phyloP scores from a whole-genome alignment of 2,329 filamentous ascomycete species.

The Clarireedia homoeocarpa region DNA sequence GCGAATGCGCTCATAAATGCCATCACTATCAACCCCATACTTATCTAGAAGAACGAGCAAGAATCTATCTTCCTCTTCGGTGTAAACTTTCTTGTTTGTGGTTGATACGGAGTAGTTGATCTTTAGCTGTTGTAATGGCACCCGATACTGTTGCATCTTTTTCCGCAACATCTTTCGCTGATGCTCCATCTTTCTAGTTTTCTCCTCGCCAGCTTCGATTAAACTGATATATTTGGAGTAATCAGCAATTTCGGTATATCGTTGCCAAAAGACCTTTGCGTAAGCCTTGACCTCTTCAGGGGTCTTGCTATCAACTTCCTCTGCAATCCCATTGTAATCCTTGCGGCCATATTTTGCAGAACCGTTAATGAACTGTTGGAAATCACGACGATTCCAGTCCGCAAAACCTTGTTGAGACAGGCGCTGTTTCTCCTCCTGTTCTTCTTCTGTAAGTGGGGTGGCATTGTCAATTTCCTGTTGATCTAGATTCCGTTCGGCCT shows the following conservation, averaged over 20 bases:
- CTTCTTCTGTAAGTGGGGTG: conserved; percentile 77
- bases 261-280: conserved; percentile 92
- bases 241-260: conserved; percentile 83
- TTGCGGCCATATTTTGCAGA: conserved; percentile 86
- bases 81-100: conserved; percentile 99
- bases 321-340: conserved; percentile 77
- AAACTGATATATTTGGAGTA: conserved; percentile 82
- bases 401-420: conserved; percentile 81
- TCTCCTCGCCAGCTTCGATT: conserved; percentile 89
- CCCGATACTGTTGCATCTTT: conserved; percentile 96
- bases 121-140: conserved; percentile 93
- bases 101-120: conserved; percentile 98
- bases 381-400: conserved; percentile 94
- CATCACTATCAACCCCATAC: conserved; percentile 84
- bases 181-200: conserved; percentile 78
- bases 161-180: conserved; percentile 88
- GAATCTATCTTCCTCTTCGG: conserved; percentile 95
- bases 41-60: conserved; percentile 87
- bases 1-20: conserved; percentile 87
- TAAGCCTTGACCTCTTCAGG: conserved; percentile 81
- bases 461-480: conserved; percentile 93
- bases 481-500: conserved; percentile 78
- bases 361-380: conserved; percentile 95
- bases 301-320: conserved; percentile 87
- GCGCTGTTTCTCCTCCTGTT: conserved; percentile 76